Evolutionary conservation across 495 filamentous ascomycete genomes (phyloP).

Genomic region (Aspergillus egyptiacus): DNA sequence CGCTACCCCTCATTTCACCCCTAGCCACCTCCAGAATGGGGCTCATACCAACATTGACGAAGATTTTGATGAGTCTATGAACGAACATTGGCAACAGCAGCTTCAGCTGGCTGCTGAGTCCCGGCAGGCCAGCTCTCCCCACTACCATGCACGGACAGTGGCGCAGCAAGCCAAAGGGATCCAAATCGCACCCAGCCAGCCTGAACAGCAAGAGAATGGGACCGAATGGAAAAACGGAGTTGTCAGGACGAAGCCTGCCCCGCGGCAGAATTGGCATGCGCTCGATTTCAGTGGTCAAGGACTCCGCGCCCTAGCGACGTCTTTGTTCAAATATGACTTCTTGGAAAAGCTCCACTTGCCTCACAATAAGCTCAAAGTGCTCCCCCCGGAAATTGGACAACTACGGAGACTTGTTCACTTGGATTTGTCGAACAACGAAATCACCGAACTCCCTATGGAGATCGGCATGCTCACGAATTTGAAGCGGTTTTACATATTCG

Average conservation of each 20-base stretch:
- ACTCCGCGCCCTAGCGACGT: conserved; percentile 66
- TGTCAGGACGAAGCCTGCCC: conserved; percentile 47
- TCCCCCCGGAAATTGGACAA: conserved; percentile 73
- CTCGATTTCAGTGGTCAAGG: conserved; percentile 93
- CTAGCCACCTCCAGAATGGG: conserved; percentile 70
- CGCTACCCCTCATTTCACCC: conserved; percentile 69
- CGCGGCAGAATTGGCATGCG: conserved; percentile 80
- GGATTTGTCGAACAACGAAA: conserved; percentile 81
- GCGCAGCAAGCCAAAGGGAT: conserved; percentile 59
- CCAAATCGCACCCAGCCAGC: conserved; percentile 48
- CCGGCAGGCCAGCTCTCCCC: conserved; percentile 56
- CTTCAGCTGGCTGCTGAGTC: conserved; percentile 69
- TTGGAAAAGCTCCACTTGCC: conserved; percentile 85
- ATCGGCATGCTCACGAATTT: conserved; percentile 93
- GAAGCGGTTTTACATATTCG: conserved; percentile 71
- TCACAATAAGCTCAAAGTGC: conserved; percentile 73
- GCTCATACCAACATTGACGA: conserved; percentile 52
- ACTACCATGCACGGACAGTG: conserved; percentile 57
- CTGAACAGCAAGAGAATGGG: conserved; percentile 54
- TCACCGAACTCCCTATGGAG: conserved; percentile 79
- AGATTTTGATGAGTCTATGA: conserved; percentile 54
- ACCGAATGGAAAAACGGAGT: conserved; percentile 57
- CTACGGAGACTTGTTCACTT: conserved; percentile 72
- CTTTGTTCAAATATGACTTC: conserved; percentile 81
- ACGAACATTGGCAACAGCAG: conserved; percentile 86